phyloP scores from a whole-genome alignment of 2,329 filamentous ascomycete genomes.

The Zymoseptoria brevis region DNA sequence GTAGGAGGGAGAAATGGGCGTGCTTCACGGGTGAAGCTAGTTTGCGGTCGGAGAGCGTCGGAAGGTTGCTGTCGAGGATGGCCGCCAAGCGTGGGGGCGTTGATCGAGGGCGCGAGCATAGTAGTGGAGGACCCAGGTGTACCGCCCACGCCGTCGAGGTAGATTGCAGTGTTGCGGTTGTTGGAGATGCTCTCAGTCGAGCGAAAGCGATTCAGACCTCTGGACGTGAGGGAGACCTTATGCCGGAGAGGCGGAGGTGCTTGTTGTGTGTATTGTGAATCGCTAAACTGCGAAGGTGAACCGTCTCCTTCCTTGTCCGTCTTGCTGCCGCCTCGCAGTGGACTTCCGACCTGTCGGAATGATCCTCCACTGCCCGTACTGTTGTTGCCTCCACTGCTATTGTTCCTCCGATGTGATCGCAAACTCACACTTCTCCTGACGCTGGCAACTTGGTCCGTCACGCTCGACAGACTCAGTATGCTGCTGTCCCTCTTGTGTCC shows the following conservation, averaged over 20 bases:
- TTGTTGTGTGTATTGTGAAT: background rate
- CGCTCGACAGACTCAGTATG: constrained; percentile 25
- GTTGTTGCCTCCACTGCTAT: constrained; percentile 12
- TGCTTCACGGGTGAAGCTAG: constrained; percentile 19
- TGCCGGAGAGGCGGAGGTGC: constrained; percentile 8
- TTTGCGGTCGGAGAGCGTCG: constrained; percentile 8
- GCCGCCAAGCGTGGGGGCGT: background rate
- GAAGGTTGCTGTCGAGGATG: constrained; percentile 24
- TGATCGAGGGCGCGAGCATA: background rate
- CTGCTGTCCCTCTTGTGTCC: constrained; percentile 21
- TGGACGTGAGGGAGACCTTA: constrained; percentile 17
- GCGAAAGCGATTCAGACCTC: constrained; percentile 17
- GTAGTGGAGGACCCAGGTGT: background rate
- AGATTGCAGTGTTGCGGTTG: constrained; percentile 9
- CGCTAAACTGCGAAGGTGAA: background rate
- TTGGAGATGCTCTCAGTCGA: constrained; percentile 14
- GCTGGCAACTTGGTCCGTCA: constrained; percentile 31
- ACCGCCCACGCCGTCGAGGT: constrained; percentile 7
- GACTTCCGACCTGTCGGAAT: background rate
- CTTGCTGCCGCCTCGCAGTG: background rate
- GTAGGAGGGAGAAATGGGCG: constrained; percentile 7
- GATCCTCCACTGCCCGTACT: background rate
- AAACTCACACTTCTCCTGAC: constrained; percentile 34
- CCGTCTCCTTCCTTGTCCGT: background rate
- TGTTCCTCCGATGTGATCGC: constrained; percentile 28